Base-by-base conservation (phyloP, 2,329 filamentous ascomycete species). In the Ophiostoma ips region DNA sequence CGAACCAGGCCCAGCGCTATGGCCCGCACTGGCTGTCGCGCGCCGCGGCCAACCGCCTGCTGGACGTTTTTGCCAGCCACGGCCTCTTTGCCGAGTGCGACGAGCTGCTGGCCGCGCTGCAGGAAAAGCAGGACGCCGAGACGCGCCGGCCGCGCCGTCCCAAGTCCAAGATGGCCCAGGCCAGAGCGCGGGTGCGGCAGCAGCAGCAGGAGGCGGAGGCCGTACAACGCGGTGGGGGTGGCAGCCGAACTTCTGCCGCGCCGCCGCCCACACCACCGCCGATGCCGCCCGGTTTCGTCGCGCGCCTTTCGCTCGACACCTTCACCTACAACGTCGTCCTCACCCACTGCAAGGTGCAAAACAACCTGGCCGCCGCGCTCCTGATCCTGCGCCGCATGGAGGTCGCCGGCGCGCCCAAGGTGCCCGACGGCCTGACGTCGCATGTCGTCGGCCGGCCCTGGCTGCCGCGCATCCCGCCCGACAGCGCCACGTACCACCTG, bases 21-120 rank as follows among this genome's bases (percentile, higher is more conserved):
- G 71, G 72, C 5, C 55, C 60, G 1, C 61, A 60, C n/a, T 76
- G 73, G 73, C 59, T 70, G 34, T 66, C 63, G 5, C 56, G 55
- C 19, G 55, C 57, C 5, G 61, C 67, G 1, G 57, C 66, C 37
- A 65, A 68, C 55, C 57, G 56, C 33, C 65, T 71, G 21, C 53
- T 73, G n/a, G 59, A 64, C 3, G 67, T 71, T 41, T 63, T 71
- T 21, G 65, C 68, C 45, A 61, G 64, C 30, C 64, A 71, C 57
- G 60, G 67, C 40, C 58, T 57, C 28, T 60, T 63, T 38, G 51
- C 53, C 24, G 60, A 63, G 16, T 58, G 57, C 44, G 46, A 47
- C 9, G 49, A 51, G 13, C 49, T 74, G 12, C 57, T 72, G 11
- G 56, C 63, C 16, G 28, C 55, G 45, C 60, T 66, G 60, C 50